Evolutionary conservation across 2,329 filamentous ascomycete genomes (phyloP).

Genomic region (Neophaeococcomyces mojaviensis): DNA sequence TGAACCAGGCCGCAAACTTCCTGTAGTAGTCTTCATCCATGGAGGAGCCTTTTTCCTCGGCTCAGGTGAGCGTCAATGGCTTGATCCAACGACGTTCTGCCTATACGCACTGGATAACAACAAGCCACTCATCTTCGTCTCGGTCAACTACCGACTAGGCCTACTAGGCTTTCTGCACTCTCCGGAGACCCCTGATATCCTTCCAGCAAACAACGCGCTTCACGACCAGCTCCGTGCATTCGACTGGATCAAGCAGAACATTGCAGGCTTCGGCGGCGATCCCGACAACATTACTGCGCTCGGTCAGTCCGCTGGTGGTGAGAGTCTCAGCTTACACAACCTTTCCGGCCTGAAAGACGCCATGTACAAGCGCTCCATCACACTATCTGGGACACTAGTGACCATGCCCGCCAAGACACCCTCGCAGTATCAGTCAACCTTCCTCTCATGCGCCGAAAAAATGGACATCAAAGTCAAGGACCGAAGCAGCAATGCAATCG

Average conservation of each 20-base stretch:
- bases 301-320: conserved; percentile 45
- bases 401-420: conserved; percentile 23
- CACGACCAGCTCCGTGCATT: conserved; percentile 34
- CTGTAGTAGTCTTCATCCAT: conserved; percentile 15
- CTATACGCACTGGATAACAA: neutral
- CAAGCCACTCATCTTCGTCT: conserved; percentile 24
- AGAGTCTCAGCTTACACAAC: conserved; percentile 9
- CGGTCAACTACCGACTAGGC: conserved; percentile 26
- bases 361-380: conserved; percentile 9
- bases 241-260: conserved; percentile 35
- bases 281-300: conserved; percentile 32
- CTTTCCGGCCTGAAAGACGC: conserved; percentile 5
- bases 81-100: neutral
- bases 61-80: neutral
- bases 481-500: conserved; percentile 40
- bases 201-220: conserved; percentile 36
- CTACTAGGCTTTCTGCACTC: conserved; percentile 29
- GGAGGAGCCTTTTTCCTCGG: conserved; percentile 12
- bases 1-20: conserved; percentile 5
- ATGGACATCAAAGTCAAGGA: conserved; percentile 42
- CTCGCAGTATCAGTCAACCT: conserved; percentile 25
- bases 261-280: conserved; percentile 36
- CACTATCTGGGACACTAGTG: conserved; percentile 5
- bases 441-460: conserved; percentile 31
- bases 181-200: neutral